Evolutionary conservation across 2,329 filamentous ascomycete genomes (phyloP).

Genomic region (Sporothrix globosa): DNA sequence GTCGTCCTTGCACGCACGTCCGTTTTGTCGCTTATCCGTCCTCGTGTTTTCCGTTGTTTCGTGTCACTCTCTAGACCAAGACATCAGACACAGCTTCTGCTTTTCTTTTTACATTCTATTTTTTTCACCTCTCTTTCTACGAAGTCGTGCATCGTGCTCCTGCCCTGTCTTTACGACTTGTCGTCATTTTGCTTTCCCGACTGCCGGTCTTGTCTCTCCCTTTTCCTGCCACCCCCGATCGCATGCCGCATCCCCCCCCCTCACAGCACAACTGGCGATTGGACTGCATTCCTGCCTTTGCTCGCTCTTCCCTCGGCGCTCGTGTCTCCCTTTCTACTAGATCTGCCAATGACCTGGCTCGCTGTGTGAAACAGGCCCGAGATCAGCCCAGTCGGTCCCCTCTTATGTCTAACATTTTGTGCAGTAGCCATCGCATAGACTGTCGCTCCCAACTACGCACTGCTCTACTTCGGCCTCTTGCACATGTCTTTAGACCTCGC

Average conservation of each 20-base stretch:
- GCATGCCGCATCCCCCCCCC: not conserved
- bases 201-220: constrained; percentile 4
- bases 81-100: not conserved
- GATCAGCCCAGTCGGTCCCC: constrained; percentile 20
- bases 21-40: constrained; percentile 5
- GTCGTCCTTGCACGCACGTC: constrained; percentile 2
- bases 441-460: constrained; percentile 14
- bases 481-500: constrained; percentile 6
- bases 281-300: constrained; percentile 18
- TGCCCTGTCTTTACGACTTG: not conserved
- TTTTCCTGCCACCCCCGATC: constrained; percentile 23
- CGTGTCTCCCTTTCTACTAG: constrained; percentile 18
- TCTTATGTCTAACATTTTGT: constrained; percentile 29
- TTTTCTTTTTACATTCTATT: constrained; percentile 1
- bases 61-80: constrained; percentile 10
- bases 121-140: constrained; percentile 17
- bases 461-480: not conserved
- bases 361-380: constrained; percentile 30
- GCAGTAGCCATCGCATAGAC: constrained; percentile 22
- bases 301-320: constrained; percentile 23
- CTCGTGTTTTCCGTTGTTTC: constrained; percentile 14
- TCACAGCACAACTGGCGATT: not conserved
- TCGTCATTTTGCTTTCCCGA: not conserved
- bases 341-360: constrained; percentile 25
- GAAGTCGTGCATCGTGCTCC: not conserved